These are phyloP conservation scores for Lolium multiflorum DNA, from an alignment of 176 grass and related monocot species.

Conservation along the genomic window DNA sequence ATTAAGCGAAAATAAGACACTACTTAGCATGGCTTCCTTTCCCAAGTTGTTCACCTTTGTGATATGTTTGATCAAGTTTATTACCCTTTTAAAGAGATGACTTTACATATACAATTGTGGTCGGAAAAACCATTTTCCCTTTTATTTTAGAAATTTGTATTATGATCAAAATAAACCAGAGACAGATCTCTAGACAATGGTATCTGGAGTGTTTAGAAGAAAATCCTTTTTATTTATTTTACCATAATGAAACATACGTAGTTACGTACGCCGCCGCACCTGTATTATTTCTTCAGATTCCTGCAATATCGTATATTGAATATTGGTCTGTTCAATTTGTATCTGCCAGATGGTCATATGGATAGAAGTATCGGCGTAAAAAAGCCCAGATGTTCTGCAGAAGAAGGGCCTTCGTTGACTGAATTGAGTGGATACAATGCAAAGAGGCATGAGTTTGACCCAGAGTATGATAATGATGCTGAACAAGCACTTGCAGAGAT, in stretches of 20 bases:
- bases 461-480: slow-evolving; percentile 98
- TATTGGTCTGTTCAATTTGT: slow-evolving; percentile 38
- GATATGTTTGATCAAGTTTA: slow-evolving; percentile 6
- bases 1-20: slow-evolving; percentile 28
- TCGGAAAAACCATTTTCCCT: not conserved
- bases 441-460: slow-evolving; percentile 97
- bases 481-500: slow-evolving; percentile 96
- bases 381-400: slow-evolving; percentile 91
- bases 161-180: slow-evolving; percentile 23
- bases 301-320: not conserved
- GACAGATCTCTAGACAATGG: not conserved
- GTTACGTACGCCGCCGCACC: too few species aligned
- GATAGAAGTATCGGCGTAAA: slow-evolving; percentile 93
- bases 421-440: slow-evolving; percentile 92
- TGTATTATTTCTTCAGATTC: slow-evolving; percentile 8
- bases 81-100: not conserved
- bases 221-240: not conserved
- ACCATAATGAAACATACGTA: not conserved
- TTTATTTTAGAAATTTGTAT: not conserved
- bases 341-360: slow-evolving; percentile 67
- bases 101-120: not conserved
- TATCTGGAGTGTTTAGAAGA: not conserved
- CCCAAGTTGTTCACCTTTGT: not conserved
- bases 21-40: not conserved
- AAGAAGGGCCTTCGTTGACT: slow-evolving; percentile 89